Percentiles rank a stretch among this genome's conserved stretches.
Conservation (phyloP, 192 early-diverging fungal species). For the Umbelopsis sp. region DNA sequence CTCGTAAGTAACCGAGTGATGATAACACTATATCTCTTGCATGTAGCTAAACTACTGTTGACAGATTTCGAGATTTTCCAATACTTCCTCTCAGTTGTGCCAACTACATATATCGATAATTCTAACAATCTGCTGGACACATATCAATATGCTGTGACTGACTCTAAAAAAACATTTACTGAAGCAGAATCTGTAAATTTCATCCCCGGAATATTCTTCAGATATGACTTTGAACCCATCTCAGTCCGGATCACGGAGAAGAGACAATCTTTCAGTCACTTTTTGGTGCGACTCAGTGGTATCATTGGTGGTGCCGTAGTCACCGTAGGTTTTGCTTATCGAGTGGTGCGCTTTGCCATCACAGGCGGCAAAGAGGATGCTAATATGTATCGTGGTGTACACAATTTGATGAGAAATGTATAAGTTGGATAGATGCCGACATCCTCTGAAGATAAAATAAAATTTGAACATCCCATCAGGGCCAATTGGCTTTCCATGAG, state of each 20-base stretch:
- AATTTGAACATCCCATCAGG: too few relatives aligned
- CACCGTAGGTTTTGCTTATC: conserved; percentile 62
- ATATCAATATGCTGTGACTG: conserved; percentile 94
- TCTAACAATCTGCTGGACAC: conserved; percentile 63
- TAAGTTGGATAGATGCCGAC: conserved; percentile 1
- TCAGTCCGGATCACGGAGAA: conserved; percentile 76
- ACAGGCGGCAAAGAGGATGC: conserved; percentile 42
- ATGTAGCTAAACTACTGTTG: neutral
- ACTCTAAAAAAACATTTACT: conserved; percentile 54
- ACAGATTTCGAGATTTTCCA: conserved; percentile 76
- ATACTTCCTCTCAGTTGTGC: conserved; percentile 87
- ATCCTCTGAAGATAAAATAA: too few relatives aligned
- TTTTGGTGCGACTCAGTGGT: conserved; percentile 84
- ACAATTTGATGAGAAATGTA: conserved; percentile 35
- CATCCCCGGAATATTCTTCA: conserved; percentile 79
- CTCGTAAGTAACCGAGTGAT: conserved; percentile 41
- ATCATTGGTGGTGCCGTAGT: conserved; percentile 84
- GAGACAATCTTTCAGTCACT: conserved; percentile 62
- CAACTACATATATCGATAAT: conserved; percentile 76
- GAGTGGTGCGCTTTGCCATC: conserved; percentile 35
- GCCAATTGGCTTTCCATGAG: too few relatives aligned
- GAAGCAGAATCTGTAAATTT: conserved; percentile 25
- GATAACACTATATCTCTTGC: neutral
- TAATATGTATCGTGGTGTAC: conserved; percentile 32
- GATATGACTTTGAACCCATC: conserved; percentile 92